Conservation (phyloP, 2,329 filamentous ascomycete species). For the Nigrospora osmanthi region DNA sequence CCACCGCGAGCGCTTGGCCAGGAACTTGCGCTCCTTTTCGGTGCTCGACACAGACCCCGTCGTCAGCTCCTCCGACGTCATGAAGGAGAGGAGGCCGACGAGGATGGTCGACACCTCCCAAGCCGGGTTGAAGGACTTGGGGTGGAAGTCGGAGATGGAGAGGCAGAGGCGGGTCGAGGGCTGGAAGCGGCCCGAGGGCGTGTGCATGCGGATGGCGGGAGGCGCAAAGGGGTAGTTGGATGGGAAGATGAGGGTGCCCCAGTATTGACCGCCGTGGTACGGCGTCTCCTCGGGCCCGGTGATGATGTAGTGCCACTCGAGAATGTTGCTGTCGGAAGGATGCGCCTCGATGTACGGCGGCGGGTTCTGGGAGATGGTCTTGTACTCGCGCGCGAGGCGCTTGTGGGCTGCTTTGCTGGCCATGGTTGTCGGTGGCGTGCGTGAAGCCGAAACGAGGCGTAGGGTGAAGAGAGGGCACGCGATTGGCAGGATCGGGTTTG, state of each 20-base stretch:
- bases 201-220: conserved; percentile 98
- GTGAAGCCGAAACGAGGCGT: no score
- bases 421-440: conserved; percentile 34
- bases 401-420: conserved; percentile 67
- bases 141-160: conserved; percentile 95
- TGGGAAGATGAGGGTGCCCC: conserved; percentile 93
- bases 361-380: conserved; percentile 61
- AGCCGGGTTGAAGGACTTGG: conserved; percentile 94
- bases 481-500: no score
- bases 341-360: conserved; percentile 86
- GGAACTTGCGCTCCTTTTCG: conserved; percentile 67
- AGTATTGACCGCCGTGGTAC: conserved; percentile 93
- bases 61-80: conserved; percentile 98
- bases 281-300: conserved; percentile 91
- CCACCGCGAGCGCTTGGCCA: conserved; percentile 76
- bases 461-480: no score
- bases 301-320: conserved; percentile 96
- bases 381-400: conserved; percentile 60
- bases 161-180: conserved; percentile 87
- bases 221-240: conserved; percentile 96
- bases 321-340: conserved; percentile 82
- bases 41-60: conserved; percentile 79
- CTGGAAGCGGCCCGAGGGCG: conserved; percentile 90
- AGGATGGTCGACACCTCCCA: conserved; percentile 98
- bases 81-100: conserved; percentile 89